phyloP scores from a whole-genome alignment of 306 rosid genomes.

The Hylodesmum podocarpum region DNA sequence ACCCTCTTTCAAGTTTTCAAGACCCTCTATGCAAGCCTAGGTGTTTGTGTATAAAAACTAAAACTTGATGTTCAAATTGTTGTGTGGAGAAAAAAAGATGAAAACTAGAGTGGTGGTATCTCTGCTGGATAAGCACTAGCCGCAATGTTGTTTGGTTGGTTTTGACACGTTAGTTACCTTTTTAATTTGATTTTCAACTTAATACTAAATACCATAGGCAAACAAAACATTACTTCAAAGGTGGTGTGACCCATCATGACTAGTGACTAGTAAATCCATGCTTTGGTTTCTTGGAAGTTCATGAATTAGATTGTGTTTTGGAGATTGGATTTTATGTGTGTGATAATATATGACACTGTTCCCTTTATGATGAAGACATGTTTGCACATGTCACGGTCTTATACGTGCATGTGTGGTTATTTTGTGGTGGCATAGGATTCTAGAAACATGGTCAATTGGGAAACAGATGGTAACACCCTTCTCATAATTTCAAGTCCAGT shows the following conservation, averaged over 20 bases:
- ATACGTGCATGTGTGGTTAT: slow-evolving; percentile 23
- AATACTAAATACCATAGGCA: not conserved
- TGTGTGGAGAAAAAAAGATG: not conserved
- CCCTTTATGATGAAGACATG: slow-evolving; percentile 5
- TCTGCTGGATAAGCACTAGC: slow-evolving; percentile 32
- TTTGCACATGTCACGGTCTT: not conserved
- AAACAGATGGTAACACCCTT: not conserved
- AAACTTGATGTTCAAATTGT: not conserved
- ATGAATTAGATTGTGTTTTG: slow-evolving; percentile 17
- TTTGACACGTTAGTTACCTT: slow-evolving; percentile 18
- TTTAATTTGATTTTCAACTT: not conserved
- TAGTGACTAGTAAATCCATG: not conserved
- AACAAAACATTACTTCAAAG: slow-evolving; percentile 5
- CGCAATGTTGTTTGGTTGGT: slow-evolving; percentile 8
- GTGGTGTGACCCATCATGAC: not conserved
- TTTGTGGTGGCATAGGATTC: slow-evolving; percentile 17
- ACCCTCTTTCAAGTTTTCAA: slow-evolving; percentile 28
- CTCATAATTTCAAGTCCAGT: slow-evolving; percentile 1
- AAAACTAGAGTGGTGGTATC: not conserved
- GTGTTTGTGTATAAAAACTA: slow-evolving; percentile 40
- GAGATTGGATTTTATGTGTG: not conserved
- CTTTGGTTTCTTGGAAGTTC: slow-evolving; percentile 25
- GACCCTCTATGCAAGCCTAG: not conserved
- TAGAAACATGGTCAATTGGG: slow-evolving; percentile 4
- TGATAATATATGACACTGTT: not conserved